These are phyloP conservation scores for Paramecium pentaurelia DNA, from an alignment of 73 alveolate species.

Conservation along the genomic window DNA sequence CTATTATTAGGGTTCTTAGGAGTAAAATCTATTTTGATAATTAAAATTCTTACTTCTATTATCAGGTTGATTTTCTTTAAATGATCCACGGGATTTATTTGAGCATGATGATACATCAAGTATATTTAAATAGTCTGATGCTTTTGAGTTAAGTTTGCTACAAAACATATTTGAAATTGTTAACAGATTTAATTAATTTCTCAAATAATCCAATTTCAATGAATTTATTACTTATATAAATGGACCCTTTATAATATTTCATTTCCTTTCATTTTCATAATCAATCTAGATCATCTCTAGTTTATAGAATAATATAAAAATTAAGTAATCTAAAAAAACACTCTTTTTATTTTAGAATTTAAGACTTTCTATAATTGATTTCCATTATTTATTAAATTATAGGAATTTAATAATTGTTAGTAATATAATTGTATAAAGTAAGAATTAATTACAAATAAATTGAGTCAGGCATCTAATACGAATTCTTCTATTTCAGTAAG, in stretches of 20 bases:
- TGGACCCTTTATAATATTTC: neutral
- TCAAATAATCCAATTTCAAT: neutral
- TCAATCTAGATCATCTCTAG: neutral
- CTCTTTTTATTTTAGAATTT: neutral
- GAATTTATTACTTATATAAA: neutral
- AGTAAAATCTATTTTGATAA: neutral
- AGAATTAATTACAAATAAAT: neutral
- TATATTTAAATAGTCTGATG: neutral
- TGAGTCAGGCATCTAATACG: neutral
- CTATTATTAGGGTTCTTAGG: neutral
- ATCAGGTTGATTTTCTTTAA: neutral
- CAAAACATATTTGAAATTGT: neutral
- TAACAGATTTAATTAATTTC: conserved; percentile 6
- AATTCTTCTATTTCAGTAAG: neutral
- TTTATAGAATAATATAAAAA: neutral
- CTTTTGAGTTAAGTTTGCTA: neutral
- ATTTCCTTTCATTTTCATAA: neutral
- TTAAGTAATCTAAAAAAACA: neutral
- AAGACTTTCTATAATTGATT: neutral
- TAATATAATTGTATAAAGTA: neutral
- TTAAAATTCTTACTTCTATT: neutral
- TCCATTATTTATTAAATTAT: neutral
- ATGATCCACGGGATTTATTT: neutral
- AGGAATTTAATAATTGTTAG: neutral
- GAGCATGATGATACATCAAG: neutral